Base-by-base conservation (phyloP, 2,329 filamentous ascomycete genomes). In the Bisporella sp. region DNA sequence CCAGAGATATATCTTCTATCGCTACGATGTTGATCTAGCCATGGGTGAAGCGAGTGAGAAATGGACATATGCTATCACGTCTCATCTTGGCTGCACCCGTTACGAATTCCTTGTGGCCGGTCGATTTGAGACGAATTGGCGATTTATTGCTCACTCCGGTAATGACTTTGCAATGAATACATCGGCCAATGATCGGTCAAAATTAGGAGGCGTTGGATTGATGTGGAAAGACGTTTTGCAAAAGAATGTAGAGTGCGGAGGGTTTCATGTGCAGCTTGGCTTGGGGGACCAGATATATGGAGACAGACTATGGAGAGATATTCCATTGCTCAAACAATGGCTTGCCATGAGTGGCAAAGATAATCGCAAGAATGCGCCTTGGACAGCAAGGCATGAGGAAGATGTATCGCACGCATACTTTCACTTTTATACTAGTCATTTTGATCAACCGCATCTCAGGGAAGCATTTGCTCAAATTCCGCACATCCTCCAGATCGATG, bases 161-260 rank as follows among this genome's bases (percentile, higher is more conserved):
- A 97, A 97, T 64, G 93, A 99, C 66, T 99, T 97, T 67, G 87
- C 89, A 0, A 77, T 95, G 31, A 85, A 87, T 56, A 93, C 95
- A 1, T 90, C 84, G 55, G 85, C 90, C 49, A 89, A 86, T 54
- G 93, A 99, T 60, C 81, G 92, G 41, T 81, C 84, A 32, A 88
- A 86, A 60, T 78, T 97, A 1, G 93, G 93, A 31, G 93, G 93
- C 1, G 79, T 95, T 1, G 89, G 91, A 0, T 88, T 93, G 64
- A 95, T 99, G 92, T 99, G 93, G 93, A 97, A 96, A 64, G 93
- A 99, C 62, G 91, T 99, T 31, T 77, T 99, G 64, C 90, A 96
- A 69, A 96, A 96, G 75, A 95, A 99, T 62, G 82, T 91, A 31
- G 93, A 99, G 61, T 96, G 91, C 59, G 90, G 91, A 49, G 93